Percentiles rank a stretch among this genome's conserved stretches.
These are phyloP conservation scores for Noccaea caerulescens DNA, from an alignment of 345 rosid species.

Conservation along the genomic window DNA sequence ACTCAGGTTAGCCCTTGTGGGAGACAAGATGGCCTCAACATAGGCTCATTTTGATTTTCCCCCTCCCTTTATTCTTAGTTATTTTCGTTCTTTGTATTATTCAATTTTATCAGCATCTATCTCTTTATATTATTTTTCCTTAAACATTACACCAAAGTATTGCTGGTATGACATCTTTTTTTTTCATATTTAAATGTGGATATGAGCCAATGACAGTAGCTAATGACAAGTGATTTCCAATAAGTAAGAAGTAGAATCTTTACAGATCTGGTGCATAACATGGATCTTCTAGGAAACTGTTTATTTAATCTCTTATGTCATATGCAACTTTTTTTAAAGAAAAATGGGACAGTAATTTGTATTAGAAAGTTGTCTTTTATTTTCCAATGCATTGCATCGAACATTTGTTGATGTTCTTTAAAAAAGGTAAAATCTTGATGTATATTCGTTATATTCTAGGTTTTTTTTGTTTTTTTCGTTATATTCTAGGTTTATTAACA, in stretches of 20 bases:
- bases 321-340: not conserved
- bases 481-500: constrained; percentile 5
- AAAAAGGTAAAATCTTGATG: constrained; percentile 8
- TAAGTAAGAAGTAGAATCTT: constrained; percentile 29
- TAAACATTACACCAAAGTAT: constrained; percentile 39
- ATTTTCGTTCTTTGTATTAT: not conserved
- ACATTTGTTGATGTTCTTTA: constrained; percentile 35
- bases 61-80: constrained; percentile 19
- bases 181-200: constrained; percentile 12
- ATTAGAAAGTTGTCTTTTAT: constrained; percentile 21
- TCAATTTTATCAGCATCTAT: constrained; percentile 25
- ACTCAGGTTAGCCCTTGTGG: constrained; percentile 41
- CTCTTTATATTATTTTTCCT: not conserved
- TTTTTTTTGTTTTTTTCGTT: not conserved
- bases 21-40: constrained; percentile 50
- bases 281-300: constrained; percentile 36
- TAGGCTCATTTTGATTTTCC: constrained; percentile 28
- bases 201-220: constrained; percentile 40
- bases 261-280: constrained; percentile 32
- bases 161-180: constrained; percentile 34
- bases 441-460: not conserved
- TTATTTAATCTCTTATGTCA: constrained; percentile 21
- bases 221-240: constrained; percentile 37
- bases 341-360: constrained; percentile 7
- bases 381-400: constrained; percentile 34